These are phyloP conservation scores for Eucalyptus marginata DNA, from an alignment of 345 rosid genomes.

Conservation along the genomic window DNA sequence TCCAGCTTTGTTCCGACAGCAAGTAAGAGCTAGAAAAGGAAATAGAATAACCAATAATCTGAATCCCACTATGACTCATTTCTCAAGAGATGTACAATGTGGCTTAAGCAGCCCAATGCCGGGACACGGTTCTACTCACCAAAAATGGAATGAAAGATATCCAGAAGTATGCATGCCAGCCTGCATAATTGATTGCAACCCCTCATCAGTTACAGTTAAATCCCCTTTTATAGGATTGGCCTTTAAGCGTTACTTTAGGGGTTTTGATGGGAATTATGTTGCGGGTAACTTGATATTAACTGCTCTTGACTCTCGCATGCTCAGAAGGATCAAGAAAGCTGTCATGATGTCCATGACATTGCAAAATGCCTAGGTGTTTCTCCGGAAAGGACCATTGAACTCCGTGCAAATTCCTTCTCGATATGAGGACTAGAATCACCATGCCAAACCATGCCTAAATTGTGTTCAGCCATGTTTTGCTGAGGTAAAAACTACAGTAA, in stretches of 20 bases:
- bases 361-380: not conserved
- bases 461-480: not conserved
- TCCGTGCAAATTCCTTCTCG: not conserved
- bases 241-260: not conserved
- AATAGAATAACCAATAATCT: not conserved
- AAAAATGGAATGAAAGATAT: conserved; percentile 57
- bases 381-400: not conserved
- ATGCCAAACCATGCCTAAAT: not conserved
- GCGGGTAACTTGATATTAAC: not conserved
- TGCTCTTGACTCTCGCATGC: not conserved
- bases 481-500: not conserved
- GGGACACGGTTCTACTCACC: conserved; percentile 27
- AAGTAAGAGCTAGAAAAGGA: conserved; percentile 43
- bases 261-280: not conserved
- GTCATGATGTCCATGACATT: not conserved
- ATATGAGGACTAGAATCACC: not conserved
- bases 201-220: not conserved
- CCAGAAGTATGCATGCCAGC: conserved; percentile 78
- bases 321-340: not conserved
- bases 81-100: not conserved
- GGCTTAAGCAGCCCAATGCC: not conserved
- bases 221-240: not conserved
- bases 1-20: conserved; percentile 73
- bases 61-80: not conserved
- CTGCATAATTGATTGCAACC: conserved; percentile 22